Conservation (phyloP, 345 rosid species). For the Fremontodendron californicum region DNA sequence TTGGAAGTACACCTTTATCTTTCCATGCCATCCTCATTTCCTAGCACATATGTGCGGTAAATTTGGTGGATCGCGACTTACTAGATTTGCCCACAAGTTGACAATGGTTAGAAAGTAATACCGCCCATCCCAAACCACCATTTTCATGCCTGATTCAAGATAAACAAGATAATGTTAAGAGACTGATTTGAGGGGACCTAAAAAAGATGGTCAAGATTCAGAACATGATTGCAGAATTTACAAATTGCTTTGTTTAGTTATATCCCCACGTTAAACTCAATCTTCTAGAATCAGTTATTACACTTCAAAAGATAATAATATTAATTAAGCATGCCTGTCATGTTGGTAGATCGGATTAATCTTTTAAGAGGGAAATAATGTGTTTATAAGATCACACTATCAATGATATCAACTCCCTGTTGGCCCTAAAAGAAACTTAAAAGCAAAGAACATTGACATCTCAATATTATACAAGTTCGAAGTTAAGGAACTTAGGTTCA, state of each 20-base stretch:
- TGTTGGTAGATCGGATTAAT: not conserved
- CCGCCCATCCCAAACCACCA: conserved; percentile 52
- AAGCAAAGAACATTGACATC: not conserved
- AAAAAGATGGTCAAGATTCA: not conserved
- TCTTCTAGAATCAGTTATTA: not conserved
- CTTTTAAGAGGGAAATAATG: not conserved
- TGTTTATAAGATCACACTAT: not conserved
- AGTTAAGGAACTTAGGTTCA: not conserved
- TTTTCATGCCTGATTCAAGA: conserved; percentile 49
- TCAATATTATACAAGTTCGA: not conserved
- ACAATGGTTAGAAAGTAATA: conserved; percentile 58
- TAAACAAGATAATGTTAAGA: conserved; percentile 13
- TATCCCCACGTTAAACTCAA: not conserved
- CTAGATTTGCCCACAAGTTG: conserved; percentile 77
- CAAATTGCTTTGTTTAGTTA: not conserved
- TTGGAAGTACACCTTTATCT: not conserved
- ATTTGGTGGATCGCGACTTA: conserved; percentile 50
- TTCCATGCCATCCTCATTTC: conserved; percentile 9
- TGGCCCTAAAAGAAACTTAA: not conserved
- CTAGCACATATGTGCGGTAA: conserved; percentile 31
- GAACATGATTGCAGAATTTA: not conserved
- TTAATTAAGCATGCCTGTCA: not conserved
- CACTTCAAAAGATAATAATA: not conserved
- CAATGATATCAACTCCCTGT: not conserved
- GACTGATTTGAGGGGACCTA: not conserved